These are phyloP conservation scores for Saccharomycopsis crataegensis DNA, from an alignment of 1,139 yeast genomes.

Conservation along the genomic window DNA sequence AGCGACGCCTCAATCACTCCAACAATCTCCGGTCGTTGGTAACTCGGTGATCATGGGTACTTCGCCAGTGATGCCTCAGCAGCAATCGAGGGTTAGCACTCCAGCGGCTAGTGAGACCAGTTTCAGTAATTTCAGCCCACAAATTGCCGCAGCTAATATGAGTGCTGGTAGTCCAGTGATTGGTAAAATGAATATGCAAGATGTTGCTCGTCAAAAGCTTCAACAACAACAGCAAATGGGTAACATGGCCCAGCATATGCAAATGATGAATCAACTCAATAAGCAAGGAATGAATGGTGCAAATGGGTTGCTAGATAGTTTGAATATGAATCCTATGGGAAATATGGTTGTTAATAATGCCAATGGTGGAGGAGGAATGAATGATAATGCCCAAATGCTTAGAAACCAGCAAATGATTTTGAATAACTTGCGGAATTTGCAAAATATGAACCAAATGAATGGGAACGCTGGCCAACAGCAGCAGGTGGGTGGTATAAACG, in stretches of 20 bases:
- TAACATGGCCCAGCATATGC: constrained; percentile 3
- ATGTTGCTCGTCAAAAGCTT: neutral
- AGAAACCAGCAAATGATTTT: neutral
- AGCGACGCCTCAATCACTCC: neutral
- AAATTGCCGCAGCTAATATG: neutral
- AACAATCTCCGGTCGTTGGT: neutral
- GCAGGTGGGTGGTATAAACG: neutral
- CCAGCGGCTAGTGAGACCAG: constrained; percentile 6
- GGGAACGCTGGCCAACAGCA: neutral
- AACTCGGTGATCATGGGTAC: neutral
- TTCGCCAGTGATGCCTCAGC: constrained; percentile 1
- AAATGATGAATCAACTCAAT: constrained; percentile 2
- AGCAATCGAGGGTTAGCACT: constrained; percentile 2
- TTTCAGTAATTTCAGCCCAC: constrained; percentile 7
- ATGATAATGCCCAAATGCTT: neutral
- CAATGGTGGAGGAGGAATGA: neutral
- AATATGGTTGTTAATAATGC: neutral
- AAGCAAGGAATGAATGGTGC: neutral
- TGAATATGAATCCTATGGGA: neutral
- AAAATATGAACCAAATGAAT: constrained; percentile 1
- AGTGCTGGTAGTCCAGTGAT: neutral
- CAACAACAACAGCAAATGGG: constrained; percentile 4
- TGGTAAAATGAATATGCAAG: constrained; percentile 1
- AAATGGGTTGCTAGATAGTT: neutral
- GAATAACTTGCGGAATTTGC: constrained; percentile 3